phyloP scores from a whole-genome alignment of 257 asterid species.

The Ophiorrhiza pumila region DNA sequence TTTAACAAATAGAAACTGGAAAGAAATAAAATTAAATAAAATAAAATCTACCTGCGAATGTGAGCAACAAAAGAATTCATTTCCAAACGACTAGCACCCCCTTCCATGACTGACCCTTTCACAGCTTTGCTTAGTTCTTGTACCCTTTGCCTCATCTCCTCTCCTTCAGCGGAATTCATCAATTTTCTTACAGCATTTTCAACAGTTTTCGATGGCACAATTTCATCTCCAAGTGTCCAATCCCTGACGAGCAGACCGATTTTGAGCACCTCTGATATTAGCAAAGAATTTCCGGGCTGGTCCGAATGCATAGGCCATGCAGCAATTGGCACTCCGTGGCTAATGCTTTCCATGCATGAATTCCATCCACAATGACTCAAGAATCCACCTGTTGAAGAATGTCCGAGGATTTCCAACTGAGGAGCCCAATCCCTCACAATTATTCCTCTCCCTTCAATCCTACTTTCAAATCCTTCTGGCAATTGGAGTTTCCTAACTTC shows the following conservation, averaged over 20 bases:
- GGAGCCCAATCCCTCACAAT: too few species aligned
- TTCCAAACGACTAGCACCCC: slow-evolving; percentile 17
- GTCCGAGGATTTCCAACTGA: too few species aligned
- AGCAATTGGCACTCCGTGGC: slow-evolving; percentile 23
- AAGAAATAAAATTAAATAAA: neutral
- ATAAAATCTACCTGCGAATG: neutral
- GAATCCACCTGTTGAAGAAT: too few species aligned
- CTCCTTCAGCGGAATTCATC: slow-evolving; percentile 27
- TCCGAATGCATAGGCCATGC: slow-evolving; percentile 35
- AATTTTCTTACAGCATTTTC: slow-evolving; percentile 13
- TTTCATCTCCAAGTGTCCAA: slow-evolving; percentile 8
- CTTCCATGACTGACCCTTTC: slow-evolving; percentile 12
- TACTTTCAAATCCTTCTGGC: too few species aligned
- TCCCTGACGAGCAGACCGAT: slow-evolving; percentile 4
- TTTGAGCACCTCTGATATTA: neutral
- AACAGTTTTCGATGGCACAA: too few species aligned
- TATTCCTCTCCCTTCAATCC: slow-evolving; percentile 26
- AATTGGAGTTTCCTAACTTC: too few species aligned
- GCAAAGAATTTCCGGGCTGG: slow-evolving; percentile 8
- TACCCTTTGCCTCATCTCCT: slow-evolving; percentile 21
- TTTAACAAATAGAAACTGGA: neutral
- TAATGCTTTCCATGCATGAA: slow-evolving; percentile 23
- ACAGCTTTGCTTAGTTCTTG: slow-evolving; percentile 7
- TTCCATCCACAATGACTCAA: too few species aligned
- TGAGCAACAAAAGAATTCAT: slow-evolving; percentile 9